phyloP scores from a whole-genome alignment of 257 asterid species.

The Nicotiana sylvestris region DNA sequence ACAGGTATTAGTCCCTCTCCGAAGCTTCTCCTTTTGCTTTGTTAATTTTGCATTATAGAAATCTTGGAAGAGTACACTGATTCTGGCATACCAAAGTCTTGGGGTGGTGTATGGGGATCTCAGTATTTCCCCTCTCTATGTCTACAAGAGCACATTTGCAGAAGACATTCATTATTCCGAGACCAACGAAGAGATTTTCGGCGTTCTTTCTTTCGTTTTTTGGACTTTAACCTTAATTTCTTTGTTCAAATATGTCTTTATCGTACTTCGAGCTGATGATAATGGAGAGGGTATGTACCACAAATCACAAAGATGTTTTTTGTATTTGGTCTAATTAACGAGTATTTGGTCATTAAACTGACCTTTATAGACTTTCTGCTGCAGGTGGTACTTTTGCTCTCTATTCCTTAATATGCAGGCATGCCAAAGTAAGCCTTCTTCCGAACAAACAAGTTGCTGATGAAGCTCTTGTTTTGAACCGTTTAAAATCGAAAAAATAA shows the following conservation, averaged over 20 bases:
- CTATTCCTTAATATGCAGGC: constrained; percentile 89
- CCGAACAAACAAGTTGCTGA: too few relatives aligned
- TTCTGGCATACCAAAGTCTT: constrained; percentile 90
- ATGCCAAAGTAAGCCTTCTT: constrained; percentile 40
- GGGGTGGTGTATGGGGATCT: constrained; percentile 99
- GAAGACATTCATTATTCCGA: constrained; percentile 94
- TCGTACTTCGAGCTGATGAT: constrained; percentile 94
- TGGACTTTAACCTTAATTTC: constrained; percentile 95
- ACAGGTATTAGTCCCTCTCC: too few relatives aligned
- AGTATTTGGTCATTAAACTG: background rate
- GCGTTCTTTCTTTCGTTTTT: constrained; percentile 82
- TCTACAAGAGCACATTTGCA: constrained; percentile 92
- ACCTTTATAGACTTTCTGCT: constrained; percentile 21
- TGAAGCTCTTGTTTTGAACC: too few relatives aligned
- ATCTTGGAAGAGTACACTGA: constrained; percentile 75
- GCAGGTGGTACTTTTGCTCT: constrained; percentile 99
- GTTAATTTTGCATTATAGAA: constrained; percentile 31
- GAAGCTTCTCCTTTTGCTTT: background rate
- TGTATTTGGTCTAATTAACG: background rate
- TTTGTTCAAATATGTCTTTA: constrained; percentile 76
- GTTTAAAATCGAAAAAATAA: too few relatives aligned
- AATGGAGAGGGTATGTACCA: constrained; percentile 84
- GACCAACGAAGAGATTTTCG: constrained; percentile 89
- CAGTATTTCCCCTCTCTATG: constrained; percentile 95
- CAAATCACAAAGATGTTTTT: background rate